Evolutionary conservation across 225 moss, liverwort and hornwort genomes (phyloP), one percentile per base, ranked within the genome.

Genomic region (Marchantia paleacea): DNA sequence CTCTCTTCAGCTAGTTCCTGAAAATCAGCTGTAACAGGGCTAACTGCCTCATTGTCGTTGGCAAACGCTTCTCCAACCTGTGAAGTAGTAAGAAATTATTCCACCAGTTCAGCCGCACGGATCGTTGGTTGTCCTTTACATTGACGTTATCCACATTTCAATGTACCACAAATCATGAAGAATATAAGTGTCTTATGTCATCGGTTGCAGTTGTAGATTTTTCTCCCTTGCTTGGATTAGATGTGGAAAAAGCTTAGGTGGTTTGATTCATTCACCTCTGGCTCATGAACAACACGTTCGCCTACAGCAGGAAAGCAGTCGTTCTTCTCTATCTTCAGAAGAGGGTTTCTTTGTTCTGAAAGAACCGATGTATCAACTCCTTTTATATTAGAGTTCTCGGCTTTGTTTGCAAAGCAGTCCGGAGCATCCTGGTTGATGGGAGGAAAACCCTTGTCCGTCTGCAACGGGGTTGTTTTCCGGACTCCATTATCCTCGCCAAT

Each of bases 241-340:
- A 1, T 22, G 18, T 24, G 24, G 12, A 10, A 24, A 52, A 0
- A n/a, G 52, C 10, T 24, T 24, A 12, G 52, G 5, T 0, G 12
- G 7, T 26, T 12, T 52, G 52, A 48, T 24, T 19, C 72, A 11
- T 73, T 19, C 0, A 25, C 72, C 19, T 24, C 52, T 52, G 3
- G 16, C 7, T 11, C 52, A 48, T 73, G 1, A 24, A 51, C 26
- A 52, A 73, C 24, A 51, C n/a, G 31, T 31, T 63, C 76, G 48
- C 47, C 78, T 57, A 24, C 31, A 26, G 72, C 69, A 2, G 74
- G 79, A 19, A 85, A 52, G 55, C 75, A 72, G 11, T 60, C 79
- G 69, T 16, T 82, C 65, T 77, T 85, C 16, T 82, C 76, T 51
- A 85, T 80, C 75, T 85, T 85, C 72, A 77, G 11, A 77, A 64